Percentiles rank a stretch among this genome's conserved stretches.
These are phyloP conservation scores for Symmetrospora coprosmae DNA, from an alignment of 768 basidiomycete genomes.

Conservation along the genomic window DNA sequence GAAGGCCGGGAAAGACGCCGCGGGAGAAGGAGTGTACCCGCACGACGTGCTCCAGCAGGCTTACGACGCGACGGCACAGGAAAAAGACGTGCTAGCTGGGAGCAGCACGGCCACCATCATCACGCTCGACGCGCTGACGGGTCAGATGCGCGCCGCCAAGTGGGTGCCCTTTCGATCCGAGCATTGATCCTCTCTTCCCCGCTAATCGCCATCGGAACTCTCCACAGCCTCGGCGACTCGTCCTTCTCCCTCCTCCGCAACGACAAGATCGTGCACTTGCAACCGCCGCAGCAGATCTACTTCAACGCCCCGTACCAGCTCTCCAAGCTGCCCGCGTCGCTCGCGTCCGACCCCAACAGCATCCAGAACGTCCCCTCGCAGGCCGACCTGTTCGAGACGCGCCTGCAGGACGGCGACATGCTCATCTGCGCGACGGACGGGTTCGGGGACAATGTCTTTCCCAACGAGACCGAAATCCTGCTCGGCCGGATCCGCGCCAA, in stretches of 20 bases:
- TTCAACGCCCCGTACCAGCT: slow-evolving; percentile 21
- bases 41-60: neutral
- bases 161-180: neutral
- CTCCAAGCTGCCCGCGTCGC: slow-evolving; percentile 5
- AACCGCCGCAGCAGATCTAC: slow-evolving; percentile 11
- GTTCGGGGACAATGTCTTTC: slow-evolving; percentile 18
- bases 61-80: neutral
- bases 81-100: slow-evolving; percentile 13
- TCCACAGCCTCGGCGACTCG: slow-evolving; percentile 21
- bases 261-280: slow-evolving; percentile 16
- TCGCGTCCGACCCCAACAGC: neutral
- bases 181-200: neutral
- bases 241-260: slow-evolving; percentile 11
- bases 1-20: too few species aligned
- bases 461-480: slow-evolving; percentile 8
- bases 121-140: neutral
- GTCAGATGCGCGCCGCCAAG: slow-evolving; percentile 6
- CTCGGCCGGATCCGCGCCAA: neutral
- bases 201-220: too few species aligned
- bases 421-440: slow-evolving; percentile 12
- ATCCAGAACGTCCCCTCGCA: neutral
- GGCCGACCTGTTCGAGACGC: slow-evolving; percentile 15
- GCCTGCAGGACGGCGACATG: slow-evolving; percentile 10
- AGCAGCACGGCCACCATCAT: slow-evolving; percentile 10
- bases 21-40: neutral